Conservation (phyloP, 345 rosid species). For the Diplotaxis tenuifolia region DNA sequence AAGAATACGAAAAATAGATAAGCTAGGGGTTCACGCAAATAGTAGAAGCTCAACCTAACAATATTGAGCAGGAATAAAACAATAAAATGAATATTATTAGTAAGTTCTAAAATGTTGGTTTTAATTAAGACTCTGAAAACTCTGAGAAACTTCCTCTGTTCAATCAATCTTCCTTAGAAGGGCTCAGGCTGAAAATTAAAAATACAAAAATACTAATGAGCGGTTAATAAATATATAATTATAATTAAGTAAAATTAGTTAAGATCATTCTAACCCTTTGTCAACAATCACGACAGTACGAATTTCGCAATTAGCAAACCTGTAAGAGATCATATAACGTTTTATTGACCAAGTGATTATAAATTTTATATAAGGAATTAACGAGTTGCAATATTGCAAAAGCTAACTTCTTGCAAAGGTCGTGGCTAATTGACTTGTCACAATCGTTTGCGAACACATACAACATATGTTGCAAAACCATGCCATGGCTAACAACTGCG, state of each 20-base stretch:
- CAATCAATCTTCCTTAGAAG: constrained; percentile 12
- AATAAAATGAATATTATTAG: constrained; percentile 10
- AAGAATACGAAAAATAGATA: neutral
- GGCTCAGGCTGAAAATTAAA: constrained; percentile 21
- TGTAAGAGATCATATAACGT: neutral
- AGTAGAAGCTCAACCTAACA: neutral
- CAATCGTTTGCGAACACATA: constrained; percentile 39
- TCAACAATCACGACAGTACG: constrained; percentile 38
- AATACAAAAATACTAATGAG: neutral
- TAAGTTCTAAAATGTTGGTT: neutral
- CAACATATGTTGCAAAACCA: constrained; percentile 41
- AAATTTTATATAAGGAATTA: neutral
- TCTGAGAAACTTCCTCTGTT: constrained; percentile 17
- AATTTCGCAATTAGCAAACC: constrained; percentile 39
- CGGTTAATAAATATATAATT: constrained; percentile 6
- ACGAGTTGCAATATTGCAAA: neutral
- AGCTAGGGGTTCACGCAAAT: constrained; percentile 4
- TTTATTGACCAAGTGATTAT: neutral
- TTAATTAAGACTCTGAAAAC: neutral
- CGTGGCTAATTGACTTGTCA: constrained; percentile 20
- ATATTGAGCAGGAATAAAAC: constrained; percentile 20
- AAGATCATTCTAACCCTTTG: constrained; percentile 32
- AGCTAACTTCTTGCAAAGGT: constrained; percentile 35
- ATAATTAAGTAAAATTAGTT: neutral
- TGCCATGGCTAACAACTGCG: constrained; percentile 42